A percentile compares a stretch with the other conserved stretches of the same genome.
Evolutionary conservation across 73 alveolate species (phyloP).

Genomic region (Paramecium caudatum): DNA sequence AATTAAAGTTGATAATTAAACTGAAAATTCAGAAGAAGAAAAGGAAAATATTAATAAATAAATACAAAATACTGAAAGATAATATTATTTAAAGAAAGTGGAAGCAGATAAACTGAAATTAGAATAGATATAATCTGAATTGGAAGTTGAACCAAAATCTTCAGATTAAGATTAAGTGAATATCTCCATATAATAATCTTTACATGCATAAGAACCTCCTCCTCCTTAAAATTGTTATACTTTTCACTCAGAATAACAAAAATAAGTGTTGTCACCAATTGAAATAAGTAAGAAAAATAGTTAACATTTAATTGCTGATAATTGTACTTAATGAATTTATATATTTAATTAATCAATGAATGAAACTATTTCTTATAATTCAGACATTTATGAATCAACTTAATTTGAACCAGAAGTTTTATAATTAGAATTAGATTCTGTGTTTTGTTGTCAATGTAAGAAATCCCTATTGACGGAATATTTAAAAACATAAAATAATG

Average conservation of each 20-base stretch:
- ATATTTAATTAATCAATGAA: not conserved
- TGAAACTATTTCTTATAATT: no score
- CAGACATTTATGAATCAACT: no score
- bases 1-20: no score
- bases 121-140: no score
- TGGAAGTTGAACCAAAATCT: not conserved
- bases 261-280: not conserved
- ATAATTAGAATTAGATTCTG: no score
- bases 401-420: no score
- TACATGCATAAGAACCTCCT: constrained; percentile 56
- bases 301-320: constrained; percentile 47
- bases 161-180: not conserved
- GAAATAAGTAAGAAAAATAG: constrained; percentile 11
- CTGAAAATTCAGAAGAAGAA: not conserved
- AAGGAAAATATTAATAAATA: not conserved
- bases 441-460: no score
- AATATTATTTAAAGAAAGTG: no score
- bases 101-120: no score
- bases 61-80: no score
- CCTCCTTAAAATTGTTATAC: constrained; percentile 54
- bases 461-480: no score
- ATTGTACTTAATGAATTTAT: constrained; percentile 51
- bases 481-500: no score
- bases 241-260: not conserved
- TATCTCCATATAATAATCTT: constrained; percentile 1